phyloP scores from a whole-genome alignment of 2,329 filamentous ascomycete species.

The Exophiala lecanii-corni region DNA sequence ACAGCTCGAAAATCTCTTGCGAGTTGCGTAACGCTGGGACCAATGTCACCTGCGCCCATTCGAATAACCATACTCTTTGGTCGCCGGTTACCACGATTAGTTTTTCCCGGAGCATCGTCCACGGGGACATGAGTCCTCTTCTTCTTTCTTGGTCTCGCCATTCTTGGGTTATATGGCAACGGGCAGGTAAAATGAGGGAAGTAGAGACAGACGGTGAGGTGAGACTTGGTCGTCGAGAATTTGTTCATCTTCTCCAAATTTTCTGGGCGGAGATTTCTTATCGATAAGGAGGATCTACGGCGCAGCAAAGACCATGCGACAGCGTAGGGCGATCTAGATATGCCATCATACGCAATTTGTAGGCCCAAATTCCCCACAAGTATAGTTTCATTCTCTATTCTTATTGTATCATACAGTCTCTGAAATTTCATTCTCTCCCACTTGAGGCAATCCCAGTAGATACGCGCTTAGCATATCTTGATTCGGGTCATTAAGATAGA shows the following conservation, averaged over 20 bases:
- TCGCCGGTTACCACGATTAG: constrained; percentile 59
- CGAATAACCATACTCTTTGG: constrained; percentile 99
- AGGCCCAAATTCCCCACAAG: no score
- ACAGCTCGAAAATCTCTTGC: constrained; percentile 85
- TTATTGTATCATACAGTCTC: no score
- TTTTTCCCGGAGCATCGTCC: constrained; percentile 55
- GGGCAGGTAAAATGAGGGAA: neutral
- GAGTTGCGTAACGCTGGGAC: constrained; percentile 83
- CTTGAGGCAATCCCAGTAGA: constrained; percentile 1
- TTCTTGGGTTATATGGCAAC: constrained; percentile 42
- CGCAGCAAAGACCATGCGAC: no score
- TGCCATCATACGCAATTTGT: no score
- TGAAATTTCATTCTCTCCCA: neutral
- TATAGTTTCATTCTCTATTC: no score
- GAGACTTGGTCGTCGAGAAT: neutral
- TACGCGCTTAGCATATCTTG: constrained; percentile 18
- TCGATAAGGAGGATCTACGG: neutral
- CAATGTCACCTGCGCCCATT: constrained; percentile 89
- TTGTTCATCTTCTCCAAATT: neutral
- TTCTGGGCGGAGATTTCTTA: neutral
- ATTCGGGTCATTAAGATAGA: constrained; percentile 11
- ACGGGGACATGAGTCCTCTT: constrained; percentile 80
- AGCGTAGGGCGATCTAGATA: no score
- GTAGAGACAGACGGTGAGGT: no score
- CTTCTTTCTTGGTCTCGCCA: constrained; percentile 79